Conservation (phyloP, 2,329 filamentous ascomycete genomes). For the Penicillium sp. region DNA sequence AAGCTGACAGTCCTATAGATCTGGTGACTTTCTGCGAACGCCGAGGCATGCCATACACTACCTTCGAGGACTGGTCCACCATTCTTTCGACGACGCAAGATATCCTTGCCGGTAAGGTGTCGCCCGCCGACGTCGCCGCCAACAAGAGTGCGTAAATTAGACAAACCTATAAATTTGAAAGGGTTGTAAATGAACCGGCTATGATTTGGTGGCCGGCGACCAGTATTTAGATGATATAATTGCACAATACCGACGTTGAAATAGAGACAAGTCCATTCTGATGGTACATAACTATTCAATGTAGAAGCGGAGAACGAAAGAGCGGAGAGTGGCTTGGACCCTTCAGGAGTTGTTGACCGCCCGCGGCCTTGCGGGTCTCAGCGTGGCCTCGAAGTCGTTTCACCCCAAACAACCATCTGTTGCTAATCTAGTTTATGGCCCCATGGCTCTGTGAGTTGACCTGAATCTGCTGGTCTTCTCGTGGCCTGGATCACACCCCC, state of each 20-base stretch:
- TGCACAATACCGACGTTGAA: conserved; percentile 3
- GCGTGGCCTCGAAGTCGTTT: conserved; percentile 18
- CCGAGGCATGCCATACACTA: conserved; percentile 82
- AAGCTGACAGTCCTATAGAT: conserved; percentile 58
- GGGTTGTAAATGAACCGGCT: not conserved
- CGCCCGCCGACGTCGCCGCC: conserved; percentile 70
- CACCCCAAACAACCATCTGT: conserved; percentile 17
- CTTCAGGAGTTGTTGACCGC: conserved; percentile 35
- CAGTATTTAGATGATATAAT: conserved; percentile 8
- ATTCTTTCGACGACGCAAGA: conserved; percentile 78
- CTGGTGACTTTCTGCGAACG: conserved; percentile 84
- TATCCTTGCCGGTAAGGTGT: conserved; percentile 73
- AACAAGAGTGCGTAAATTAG: conserved; percentile 11
- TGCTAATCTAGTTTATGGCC: conserved; percentile 14
- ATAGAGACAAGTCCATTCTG: conserved; percentile 11
- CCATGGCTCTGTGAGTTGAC: conserved; percentile 37
- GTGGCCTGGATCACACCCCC: conserved; percentile 18
- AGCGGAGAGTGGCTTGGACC: no score
- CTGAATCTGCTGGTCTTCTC: conserved; percentile 32
- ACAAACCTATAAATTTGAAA: conserved; percentile 11
- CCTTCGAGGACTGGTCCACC: conserved; percentile 81
- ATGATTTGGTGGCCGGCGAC: not conserved
- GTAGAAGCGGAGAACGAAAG: conserved; percentile 17
- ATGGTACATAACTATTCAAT: no score
- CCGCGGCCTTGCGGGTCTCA: conserved; percentile 26